These are phyloP conservation scores for Thuidium tamariscinum DNA, from an alignment of 225 moss, liverwort and hornwort species.

Conservation along the genomic window DNA sequence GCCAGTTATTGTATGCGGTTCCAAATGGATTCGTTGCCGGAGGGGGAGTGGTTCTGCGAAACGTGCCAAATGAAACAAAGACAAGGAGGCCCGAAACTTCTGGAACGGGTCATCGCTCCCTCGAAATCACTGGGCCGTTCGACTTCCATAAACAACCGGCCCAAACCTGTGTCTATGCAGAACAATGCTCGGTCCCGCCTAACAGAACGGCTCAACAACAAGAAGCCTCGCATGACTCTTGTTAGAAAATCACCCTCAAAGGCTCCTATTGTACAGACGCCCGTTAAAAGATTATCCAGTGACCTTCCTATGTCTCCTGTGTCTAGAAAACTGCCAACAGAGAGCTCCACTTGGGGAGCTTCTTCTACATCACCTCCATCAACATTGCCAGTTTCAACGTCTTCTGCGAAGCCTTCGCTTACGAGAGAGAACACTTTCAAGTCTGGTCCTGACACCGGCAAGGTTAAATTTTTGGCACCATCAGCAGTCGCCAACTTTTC, in stretches of 20 bases:
- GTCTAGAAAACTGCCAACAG: constrained; percentile 46
- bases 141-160: constrained; percentile 33
- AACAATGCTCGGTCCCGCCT: constrained; percentile 57
- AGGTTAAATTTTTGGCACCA: constrained; percentile 78
- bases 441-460: constrained; percentile 53
- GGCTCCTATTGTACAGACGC: constrained; percentile 33
- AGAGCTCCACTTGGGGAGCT: constrained; percentile 19
- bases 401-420: constrained; percentile 28
- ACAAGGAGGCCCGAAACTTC: constrained; percentile 31
- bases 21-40: constrained; percentile 51
- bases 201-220: constrained; percentile 58
- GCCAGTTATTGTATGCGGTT: constrained; percentile 89
- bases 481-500: constrained; percentile 52
- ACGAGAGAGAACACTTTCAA: constrained; percentile 64
- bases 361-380: constrained; percentile 13
- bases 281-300: constrained; percentile 46
- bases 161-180: constrained; percentile 36
- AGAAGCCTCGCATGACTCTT: constrained; percentile 50
- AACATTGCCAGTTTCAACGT: neutral
- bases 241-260: constrained; percentile 62
- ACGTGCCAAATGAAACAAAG: constrained; percentile 56
- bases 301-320: constrained; percentile 35
- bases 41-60: constrained; percentile 83
- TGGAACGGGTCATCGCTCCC: constrained; percentile 12
- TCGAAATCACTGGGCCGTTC: constrained; percentile 28